phyloP scores from a whole-genome alignment of 2,329 filamentous ascomycete genomes.

The Hymenoscyphus salicellus region DNA sequence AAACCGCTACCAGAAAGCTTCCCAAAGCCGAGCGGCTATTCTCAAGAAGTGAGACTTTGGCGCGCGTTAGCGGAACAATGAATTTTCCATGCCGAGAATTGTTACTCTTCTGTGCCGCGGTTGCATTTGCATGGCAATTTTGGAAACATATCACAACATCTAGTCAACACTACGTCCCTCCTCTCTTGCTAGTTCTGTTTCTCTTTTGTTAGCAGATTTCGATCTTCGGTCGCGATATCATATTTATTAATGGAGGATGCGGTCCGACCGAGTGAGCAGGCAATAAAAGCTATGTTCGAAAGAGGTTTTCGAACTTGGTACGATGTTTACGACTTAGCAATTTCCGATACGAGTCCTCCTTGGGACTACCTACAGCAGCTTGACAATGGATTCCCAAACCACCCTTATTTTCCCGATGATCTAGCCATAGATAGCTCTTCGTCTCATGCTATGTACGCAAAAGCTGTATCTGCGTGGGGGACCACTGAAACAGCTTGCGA shows the following conservation, averaged over 20 bases:
- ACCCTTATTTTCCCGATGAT: slow-evolving; percentile 27
- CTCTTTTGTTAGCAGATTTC: too few species aligned
- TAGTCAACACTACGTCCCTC: too few species aligned
- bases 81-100: too few species aligned
- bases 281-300: slow-evolving; percentile 30
- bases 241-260: slow-evolving; percentile 22
- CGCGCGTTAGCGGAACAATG: too few species aligned
- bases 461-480: slow-evolving; percentile 26
- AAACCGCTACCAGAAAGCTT: too few species aligned
- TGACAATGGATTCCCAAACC: slow-evolving; percentile 20
- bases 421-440: slow-evolving; percentile 24
- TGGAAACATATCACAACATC: too few species aligned
- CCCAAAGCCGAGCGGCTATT: too few species aligned
- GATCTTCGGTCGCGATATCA: too few species aligned
- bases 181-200: too few species aligned
- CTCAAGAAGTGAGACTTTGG: too few species aligned
- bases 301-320: slow-evolving; percentile 32
- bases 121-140: too few species aligned
- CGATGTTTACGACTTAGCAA: slow-evolving; percentile 25
- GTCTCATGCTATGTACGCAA: slow-evolving; percentile 26
- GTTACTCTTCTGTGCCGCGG: too few species aligned
- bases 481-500: slow-evolving; percentile 20
- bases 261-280: slow-evolving; percentile 28
- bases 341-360: slow-evolving; percentile 19
- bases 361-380: slow-evolving; percentile 16